These are phyloP conservation scores for Calycina marina DNA, from an alignment of 2,329 filamentous ascomycete genomes.

Conservation along the genomic window DNA sequence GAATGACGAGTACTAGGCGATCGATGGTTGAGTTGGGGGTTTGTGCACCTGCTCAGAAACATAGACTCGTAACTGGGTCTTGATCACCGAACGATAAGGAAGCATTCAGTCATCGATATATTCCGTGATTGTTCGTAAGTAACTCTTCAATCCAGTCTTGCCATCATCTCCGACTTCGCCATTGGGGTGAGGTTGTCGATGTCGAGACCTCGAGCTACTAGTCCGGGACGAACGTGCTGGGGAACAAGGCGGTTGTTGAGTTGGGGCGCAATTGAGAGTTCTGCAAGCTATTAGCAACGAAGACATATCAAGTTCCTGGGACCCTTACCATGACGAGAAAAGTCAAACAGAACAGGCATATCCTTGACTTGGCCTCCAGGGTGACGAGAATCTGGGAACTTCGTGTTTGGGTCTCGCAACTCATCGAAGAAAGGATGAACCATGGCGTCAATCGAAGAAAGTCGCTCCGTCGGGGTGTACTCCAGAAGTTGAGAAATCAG, in stretches of 20 bases:
- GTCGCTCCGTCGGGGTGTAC: conserved; percentile 91
- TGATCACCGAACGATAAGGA: conserved; percentile 21
- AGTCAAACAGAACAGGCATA: conserved; percentile 80
- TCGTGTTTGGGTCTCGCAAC: conserved; percentile 78
- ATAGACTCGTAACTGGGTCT: conserved; percentile 11
- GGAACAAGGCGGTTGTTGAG: conserved; percentile 85
- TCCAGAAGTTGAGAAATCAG: conserved; percentile 87
- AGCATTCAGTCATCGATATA: conserved; percentile 23
- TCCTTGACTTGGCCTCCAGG: conserved; percentile 59
- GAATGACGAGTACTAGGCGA: conserved; percentile 17
- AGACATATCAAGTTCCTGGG: background rate
- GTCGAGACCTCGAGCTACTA: conserved; percentile 69
- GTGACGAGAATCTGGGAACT: conserved; percentile 87
- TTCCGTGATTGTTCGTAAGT: conserved; percentile 5
- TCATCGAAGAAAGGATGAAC: conserved; percentile 98
- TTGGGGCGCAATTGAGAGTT: conserved; percentile 86
- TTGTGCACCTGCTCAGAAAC: conserved; percentile 18
- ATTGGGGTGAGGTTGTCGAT: conserved; percentile 89
- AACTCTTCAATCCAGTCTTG: conserved; percentile 77
- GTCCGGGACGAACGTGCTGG: conserved; percentile 57
- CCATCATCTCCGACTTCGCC: conserved; percentile 92
- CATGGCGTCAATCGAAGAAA: conserved; percentile 92
- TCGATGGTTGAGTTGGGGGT: conserved; percentile 16
- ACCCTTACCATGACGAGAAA: conserved; percentile 73
- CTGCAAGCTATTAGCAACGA: conserved; percentile 30